Base-by-base conservation (phyloP, 1,284 basidiomycete species). In the Cryptococcus sp. region DNA sequence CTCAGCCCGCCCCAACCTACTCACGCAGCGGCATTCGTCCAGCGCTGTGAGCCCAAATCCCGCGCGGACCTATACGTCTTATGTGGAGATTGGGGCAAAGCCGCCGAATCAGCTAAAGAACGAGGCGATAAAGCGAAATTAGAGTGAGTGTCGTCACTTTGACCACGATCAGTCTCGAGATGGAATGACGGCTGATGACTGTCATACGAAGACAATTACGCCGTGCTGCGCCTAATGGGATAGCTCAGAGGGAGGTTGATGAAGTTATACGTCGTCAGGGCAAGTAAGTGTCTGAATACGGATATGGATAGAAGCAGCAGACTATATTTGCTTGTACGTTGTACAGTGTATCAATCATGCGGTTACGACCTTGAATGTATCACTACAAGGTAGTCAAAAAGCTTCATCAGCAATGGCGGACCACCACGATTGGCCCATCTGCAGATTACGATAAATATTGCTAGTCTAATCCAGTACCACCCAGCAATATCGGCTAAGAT, bases 91-190 rank as follows among this genome's bases (percentile, higher is more conserved):
- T 95, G 91, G 91, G 83, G 87, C 50, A 82, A 85, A 75, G 93
- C 93, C 0, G 93, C 88, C 1, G 87, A 86, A 74, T 88, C 91
- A 64, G 93, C 90, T 75, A 93, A 91, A 76, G 90, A 93, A 52
- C 82, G 89, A 27, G 86, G 86, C 1, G 91, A 95, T 71, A 90
- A 87, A 74, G 83, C 83, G 11, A 88, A 86, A 64, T 76, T 95
- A 19, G 88, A 91, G 91, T 93, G 74, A 72, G 90, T 85, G 23
- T 19, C 16, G n/a, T 15, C 10, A 30, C 30, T 46, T 19, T 20
- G 25, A 38, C 38, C 48, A 15, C 6, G 17, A 10, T 20, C 20
- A 38, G 35, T 13, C 17, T 5, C 27, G 30, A 38, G 35, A 45
- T 20, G 30, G 23, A 41, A 19, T n/a, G 11, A 19, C 16, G 41